Conservation (phyloP, 805 yeast genomes). For the Tetrapisispora taiwanensis region DNA sequence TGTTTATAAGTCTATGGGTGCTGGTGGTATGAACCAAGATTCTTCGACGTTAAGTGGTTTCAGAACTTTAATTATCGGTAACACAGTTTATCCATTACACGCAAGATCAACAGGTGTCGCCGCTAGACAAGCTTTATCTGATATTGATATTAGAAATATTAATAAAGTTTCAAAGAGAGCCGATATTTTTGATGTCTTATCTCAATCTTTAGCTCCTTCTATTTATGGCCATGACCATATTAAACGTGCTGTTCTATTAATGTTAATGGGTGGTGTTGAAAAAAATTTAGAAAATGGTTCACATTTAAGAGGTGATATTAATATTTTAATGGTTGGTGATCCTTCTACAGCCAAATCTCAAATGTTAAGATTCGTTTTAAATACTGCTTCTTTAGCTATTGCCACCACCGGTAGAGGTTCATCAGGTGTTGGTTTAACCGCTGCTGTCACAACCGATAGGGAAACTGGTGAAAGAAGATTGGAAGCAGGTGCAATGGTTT, state of each 20-base stretch:
- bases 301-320: constrained; percentile 96
- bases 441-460: constrained; percentile 92
- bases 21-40: constrained; percentile 32
- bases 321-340: constrained; percentile 93
- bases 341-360: constrained; percentile 98
- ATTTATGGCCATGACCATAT: constrained; percentile 89
- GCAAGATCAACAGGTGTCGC: constrained; percentile 82
- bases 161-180: constrained; percentile 62
- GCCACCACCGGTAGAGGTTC: constrained; percentile 99
- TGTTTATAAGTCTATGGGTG: constrained; percentile 85
- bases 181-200: constrained; percentile 64
- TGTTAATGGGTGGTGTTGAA: constrained; percentile 90
- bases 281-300: constrained; percentile 91
- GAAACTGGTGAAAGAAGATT: constrained; percentile 95
- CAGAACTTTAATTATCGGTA: constrained; percentile 74
- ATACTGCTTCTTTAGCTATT: constrained; percentile 90
- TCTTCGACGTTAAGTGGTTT: constrained; percentile 51
- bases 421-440: constrained; percentile 99
- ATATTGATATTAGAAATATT: constrained; percentile 76
- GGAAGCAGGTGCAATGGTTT: constrained; percentile 99
- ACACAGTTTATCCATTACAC: constrained; percentile 80
- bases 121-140: constrained; percentile 57
- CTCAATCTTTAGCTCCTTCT: constrained; percentile 89
- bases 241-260: constrained; percentile 80
- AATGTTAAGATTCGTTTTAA: constrained; percentile 83